Evolutionary conservation across 2,329 filamentous ascomycete genomes (phyloP), one percentile per base, ranked within the genome.

Genomic region (Orbilia brochopaga): DNA sequence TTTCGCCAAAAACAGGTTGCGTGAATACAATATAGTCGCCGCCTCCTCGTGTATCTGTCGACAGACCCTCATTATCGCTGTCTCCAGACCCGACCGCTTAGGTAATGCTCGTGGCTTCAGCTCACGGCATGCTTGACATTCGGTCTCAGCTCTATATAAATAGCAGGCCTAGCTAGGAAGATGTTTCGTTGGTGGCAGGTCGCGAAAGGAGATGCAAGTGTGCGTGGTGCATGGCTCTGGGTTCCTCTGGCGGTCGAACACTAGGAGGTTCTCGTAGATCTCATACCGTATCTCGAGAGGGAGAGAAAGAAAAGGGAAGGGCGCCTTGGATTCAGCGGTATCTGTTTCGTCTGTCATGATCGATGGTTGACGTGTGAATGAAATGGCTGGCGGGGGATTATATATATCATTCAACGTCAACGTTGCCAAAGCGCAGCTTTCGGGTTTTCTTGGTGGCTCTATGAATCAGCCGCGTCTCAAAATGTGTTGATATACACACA

Each of bases 251-350:
- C 37, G 35, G 23, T 27, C 44, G 61, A 65, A 65, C 1, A 58
- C 27, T 7, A 65, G 13, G 8, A 58, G 3, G 44, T 65, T 30
- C 44, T 21, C 17, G 13, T 65, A 65, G 30, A 65, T 52, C 27
- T 57, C 17, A 19, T 57, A 15, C 11, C 61, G 42, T 40, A 65
- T 57, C 56, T 65, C 61, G 5, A 21, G 30, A 2, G 53, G 61
- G 1, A 65, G 32, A 30, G 17, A 13, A 10, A 58, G 52, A 17
- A 65, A 65, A 1, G 27, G 52, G 27, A 63, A 35, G 37, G 11
- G 13, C 5, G 4, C 11, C 13, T 17, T 13, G n/a, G n/a, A n/a
- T n/a, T n/a, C 5, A 3, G 4, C 5, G 3, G 37, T 13, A 6
- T 3, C 5, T 42, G 2, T 42, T 15, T 15, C 37, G 7, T 6